phyloP scores from a whole-genome alignment of 169 alveolate species.

The Cryptosporidium sp. region DNA sequence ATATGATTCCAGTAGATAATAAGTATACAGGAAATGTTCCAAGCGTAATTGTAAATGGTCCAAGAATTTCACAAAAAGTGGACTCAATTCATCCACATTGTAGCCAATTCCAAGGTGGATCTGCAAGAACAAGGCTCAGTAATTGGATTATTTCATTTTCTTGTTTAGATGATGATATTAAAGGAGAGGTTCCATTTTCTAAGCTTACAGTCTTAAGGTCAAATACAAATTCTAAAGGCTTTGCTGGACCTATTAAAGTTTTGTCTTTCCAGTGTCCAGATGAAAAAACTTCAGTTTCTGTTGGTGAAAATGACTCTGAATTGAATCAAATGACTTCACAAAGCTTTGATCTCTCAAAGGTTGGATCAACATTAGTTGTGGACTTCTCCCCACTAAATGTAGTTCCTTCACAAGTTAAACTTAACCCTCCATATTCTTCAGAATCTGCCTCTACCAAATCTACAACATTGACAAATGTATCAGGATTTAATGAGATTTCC shows the following conservation, averaged over 20 bases:
- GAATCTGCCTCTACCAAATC: neutral
- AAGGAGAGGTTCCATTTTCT: conserved; percentile 59
- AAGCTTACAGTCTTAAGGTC: conserved; percentile 34
- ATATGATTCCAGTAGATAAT: conserved; percentile 44
- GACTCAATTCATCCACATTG: conserved; percentile 55
- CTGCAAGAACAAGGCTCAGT: conserved; percentile 71
- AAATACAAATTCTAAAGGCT: neutral
- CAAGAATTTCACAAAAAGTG: conserved; percentile 61
- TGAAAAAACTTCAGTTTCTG: conserved; percentile 55
- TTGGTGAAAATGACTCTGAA: conserved; percentile 67
- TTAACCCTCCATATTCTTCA: conserved; percentile 59
- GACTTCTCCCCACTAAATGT: conserved; percentile 58
- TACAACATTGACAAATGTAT: conserved; percentile 22
- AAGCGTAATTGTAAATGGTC: conserved; percentile 44
- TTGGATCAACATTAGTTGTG: conserved; percentile 35
- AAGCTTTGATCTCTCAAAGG: conserved; percentile 52
- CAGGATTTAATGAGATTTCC: conserved; percentile 58
- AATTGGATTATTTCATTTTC: conserved; percentile 70
- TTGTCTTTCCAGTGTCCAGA: conserved; percentile 55
- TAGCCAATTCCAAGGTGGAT: conserved; percentile 67
- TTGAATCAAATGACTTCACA: conserved; percentile 5
- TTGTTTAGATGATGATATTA: conserved; percentile 53
- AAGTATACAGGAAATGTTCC: conserved; percentile 36
- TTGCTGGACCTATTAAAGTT: conserved; percentile 15
- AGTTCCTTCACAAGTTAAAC: conserved; percentile 41